phyloP scores from a whole-genome alignment of 2,329 filamentous ascomycete genomes.

The Emergomyces pasteurianus region DNA sequence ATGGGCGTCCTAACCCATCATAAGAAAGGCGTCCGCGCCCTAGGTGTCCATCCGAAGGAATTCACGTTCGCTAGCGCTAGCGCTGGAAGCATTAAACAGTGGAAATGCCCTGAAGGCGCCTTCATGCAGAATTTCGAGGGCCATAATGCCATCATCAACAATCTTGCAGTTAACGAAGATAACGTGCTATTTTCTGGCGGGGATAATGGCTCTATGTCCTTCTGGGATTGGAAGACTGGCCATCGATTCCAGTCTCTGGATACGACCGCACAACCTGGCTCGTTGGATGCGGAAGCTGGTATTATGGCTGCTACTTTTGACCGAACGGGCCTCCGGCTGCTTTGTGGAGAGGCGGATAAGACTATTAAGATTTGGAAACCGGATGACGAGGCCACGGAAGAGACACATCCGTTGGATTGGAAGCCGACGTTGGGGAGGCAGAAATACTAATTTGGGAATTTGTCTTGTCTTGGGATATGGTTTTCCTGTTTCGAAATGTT shows the following conservation, averaged over 20 bases:
- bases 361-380: constrained; percentile 98
- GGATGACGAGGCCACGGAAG: constrained; percentile 79
- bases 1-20: constrained; percentile 96
- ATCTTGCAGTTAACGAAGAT: constrained; percentile 82
- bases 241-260: constrained; percentile 83
- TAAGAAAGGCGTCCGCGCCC: constrained; percentile 86
- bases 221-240: constrained; percentile 99
- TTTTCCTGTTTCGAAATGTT: constrained; percentile 17
- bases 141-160: constrained; percentile 94
- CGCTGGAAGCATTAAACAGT: constrained; percentile 93
- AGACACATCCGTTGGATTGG: constrained; percentile 88
- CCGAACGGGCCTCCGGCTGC: constrained; percentile 72
- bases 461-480: constrained; percentile 3
- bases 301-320: constrained; percentile 94
- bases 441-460: constrained; percentile 49
- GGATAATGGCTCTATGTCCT: constrained; percentile 91
- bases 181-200: constrained; percentile 91
- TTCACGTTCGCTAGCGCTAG: constrained; percentile 94
- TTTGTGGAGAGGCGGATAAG: constrained; percentile 94
- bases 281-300: constrained; percentile 83
- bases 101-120: constrained; percentile 94
- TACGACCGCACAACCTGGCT: constrained; percentile 86
- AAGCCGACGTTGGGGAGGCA: constrained; percentile 66
- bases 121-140: constrained; percentile 99
- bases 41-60: constrained; percentile 77